These are phyloP conservation scores for Panaeolus cyanescens DNA, from an alignment of 768 basidiomycete species.

Conservation along the genomic window DNA sequence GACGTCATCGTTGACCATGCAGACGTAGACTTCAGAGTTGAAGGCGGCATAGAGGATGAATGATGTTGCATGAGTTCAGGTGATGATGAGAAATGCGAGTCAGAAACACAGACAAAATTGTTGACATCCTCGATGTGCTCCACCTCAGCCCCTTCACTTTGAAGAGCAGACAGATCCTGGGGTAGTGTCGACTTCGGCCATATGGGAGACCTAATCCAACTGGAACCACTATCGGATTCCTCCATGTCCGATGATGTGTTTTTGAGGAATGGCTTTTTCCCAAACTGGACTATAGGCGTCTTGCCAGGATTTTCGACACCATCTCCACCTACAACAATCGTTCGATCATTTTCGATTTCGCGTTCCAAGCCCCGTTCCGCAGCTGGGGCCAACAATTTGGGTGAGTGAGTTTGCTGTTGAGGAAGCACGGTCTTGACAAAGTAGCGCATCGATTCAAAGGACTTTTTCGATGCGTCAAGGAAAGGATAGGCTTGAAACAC, in stretches of 20 bases:
- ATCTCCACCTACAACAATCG: slow-evolving; percentile 74
- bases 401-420: slow-evolving; percentile 47
- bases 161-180: slow-evolving; percentile 14
- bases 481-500: slow-evolving; percentile 92
- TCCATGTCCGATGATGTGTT: slow-evolving; percentile 26
- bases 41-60: slow-evolving; percentile 8
- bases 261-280: slow-evolving; percentile 16
- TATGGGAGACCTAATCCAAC: slow-evolving; percentile 49
- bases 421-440: slow-evolving; percentile 69
- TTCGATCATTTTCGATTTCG: slow-evolving; percentile 69
- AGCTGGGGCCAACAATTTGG: slow-evolving; percentile 51
- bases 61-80: not conserved
- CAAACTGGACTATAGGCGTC: slow-evolving; percentile 41
- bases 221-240: slow-evolving; percentile 42
- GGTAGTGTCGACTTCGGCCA: slow-evolving; percentile 21
- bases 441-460: slow-evolving; percentile 69
- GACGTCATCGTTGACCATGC: slow-evolving; percentile 11
- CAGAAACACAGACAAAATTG: slow-evolving; percentile 16
- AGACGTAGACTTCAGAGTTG: not conserved
- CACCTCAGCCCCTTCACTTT: slow-evolving; percentile 12
- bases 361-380: slow-evolving; percentile 64
- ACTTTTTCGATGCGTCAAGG: slow-evolving; percentile 60
- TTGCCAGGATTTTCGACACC: slow-evolving; percentile 55
- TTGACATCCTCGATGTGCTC: slow-evolving; percentile 21
- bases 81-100: slow-evolving; percentile 16